Base-by-base conservation (phyloP, 495 filamentous ascomycete genomes). In the Pseudoneurospora amorphoporcata region DNA sequence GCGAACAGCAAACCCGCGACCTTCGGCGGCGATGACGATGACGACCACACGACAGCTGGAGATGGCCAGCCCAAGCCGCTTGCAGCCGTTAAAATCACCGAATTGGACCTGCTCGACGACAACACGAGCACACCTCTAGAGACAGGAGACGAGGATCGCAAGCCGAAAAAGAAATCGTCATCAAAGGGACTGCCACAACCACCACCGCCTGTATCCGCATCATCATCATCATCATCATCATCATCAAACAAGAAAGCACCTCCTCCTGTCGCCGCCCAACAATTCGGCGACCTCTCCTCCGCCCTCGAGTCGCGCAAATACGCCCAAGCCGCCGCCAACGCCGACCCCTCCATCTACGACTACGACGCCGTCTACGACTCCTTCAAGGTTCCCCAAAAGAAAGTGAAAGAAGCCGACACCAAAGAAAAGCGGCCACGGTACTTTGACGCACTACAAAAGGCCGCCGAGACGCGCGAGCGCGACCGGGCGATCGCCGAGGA, bases 401-500 rank as follows among this genome's bases (percentile, higher is more conserved):
- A 72, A 2, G 82, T 83, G 14, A 77, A 83, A 35, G 78, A 82
- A 9, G 83, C 83, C 16, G 77, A 82, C 38, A 77, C 76, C 16
- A 70, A 69, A 4, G 84, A 90, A 69, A 83, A 88, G 61, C 86
- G 85, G 70, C 94, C 94, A 0, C 91, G 91, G 73, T 98, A 98
- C 79, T 98, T 99, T 90, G 85, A 84, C 58, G 88, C 88, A 65
- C 81, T 99, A 35, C 82, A 97, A 29, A 88, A 89, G 14, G 92
- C 93, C 1, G 94, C 95, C 2, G 92, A 94, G 72, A 81, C 93
- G 39, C 90, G 96, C 39, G 97, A 98, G 81, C 91, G 94, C 37
- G 95, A 98, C 82, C 89, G 92, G 68, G 83, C 92, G 41, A 90
- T 96, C 9, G 95, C 95, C 16, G 90, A 93, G 74, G 95, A 99